A percentile compares a stretch with the other conserved stretches of the same genome.
phyloP scores from a whole-genome alignment of 2,329 filamentous ascomycete genomes.

The Ascochyta rabiei region DNA sequence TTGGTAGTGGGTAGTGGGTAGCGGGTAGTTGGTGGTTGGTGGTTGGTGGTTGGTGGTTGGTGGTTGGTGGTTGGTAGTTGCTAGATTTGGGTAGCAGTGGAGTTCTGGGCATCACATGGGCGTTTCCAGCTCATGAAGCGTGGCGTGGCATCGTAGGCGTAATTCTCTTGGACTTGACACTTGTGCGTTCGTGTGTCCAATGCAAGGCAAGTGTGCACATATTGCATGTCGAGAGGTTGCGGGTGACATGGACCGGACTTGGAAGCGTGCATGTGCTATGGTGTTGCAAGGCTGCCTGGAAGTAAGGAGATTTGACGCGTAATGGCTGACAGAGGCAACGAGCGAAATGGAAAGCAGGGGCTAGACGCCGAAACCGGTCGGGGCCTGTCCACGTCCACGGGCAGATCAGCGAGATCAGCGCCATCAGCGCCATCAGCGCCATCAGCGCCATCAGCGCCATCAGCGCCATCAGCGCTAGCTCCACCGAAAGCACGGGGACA shows the following conservation, averaged over 20 bases:
- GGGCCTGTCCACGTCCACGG: neutral
- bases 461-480: neutral
- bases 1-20: neutral
- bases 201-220: too few species aligned
- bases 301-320: neutral
- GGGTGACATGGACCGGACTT: too few species aligned
- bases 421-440: constrained; percentile 1
- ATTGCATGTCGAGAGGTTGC: too few species aligned
- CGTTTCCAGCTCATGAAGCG: neutral
- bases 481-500: constrained; percentile 6
- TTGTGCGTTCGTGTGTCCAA: too few species aligned
- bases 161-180: neutral
- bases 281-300: too few species aligned
- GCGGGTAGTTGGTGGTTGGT: too few species aligned
- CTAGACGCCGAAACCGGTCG: neutral
- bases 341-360: constrained; percentile 3
- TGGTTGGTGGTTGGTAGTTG: neutral
- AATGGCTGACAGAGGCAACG: neutral
- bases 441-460: neutral
- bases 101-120: neutral
- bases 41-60: neutral
- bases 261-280: too few species aligned
- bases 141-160: neutral
- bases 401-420: neutral
- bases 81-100: neutral